Base-by-base conservation (phyloP, 2,329 filamentous ascomycete species). In the Akanthomyces muscarius region DNA sequence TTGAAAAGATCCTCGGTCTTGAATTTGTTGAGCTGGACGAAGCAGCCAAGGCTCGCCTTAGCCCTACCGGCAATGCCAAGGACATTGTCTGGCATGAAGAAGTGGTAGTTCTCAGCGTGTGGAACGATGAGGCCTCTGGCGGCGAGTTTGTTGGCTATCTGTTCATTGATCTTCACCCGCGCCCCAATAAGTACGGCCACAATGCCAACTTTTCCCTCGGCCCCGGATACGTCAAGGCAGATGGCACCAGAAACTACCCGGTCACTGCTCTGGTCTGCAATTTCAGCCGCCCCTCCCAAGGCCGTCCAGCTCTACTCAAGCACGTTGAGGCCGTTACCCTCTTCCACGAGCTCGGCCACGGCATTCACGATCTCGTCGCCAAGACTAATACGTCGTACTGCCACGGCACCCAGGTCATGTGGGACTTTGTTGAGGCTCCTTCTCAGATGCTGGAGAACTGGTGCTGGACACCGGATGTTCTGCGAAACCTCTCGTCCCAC, bases 181-280 rank as follows among this genome's bases (percentile, higher is more conserved):
- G 91, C 44, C 86, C 87, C 69, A 90, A 91, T 74, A 95, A 95
- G 75, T 94, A 94, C 73, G 88, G 89, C 18, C 91, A 94, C 71
- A 90, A 91, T 6, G 91, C 91, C 70, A 94, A 94, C 79, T 94
- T 95, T 79, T 90, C 88, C 74, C 75, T 95, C 2, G 87, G 91
- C 75, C 89, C 90, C 1, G 89, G 89, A 28, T 92, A 84, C 75
- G 77, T 86, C 62, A 79, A 83, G 63, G 79, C 84, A 59, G 85
- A 92, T 65, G 90, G 89, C 65, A 87, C 85, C 42, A 83, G 89
- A 61, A 83, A 86, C 63, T 93, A 92, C 73, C 90, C 90, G 6
- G 88, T 88, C 1, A 94, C 90, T 0, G 89, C 90, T 1, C 80
- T 94, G 13, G 90, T 94, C 13, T 94, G 90, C 83, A 94, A 94